Percentiles rank a stretch among this genome's conserved stretches.
phyloP scores from a whole-genome alignment of 768 basidiomycete species.

The Flagelloscypha sp. region DNA sequence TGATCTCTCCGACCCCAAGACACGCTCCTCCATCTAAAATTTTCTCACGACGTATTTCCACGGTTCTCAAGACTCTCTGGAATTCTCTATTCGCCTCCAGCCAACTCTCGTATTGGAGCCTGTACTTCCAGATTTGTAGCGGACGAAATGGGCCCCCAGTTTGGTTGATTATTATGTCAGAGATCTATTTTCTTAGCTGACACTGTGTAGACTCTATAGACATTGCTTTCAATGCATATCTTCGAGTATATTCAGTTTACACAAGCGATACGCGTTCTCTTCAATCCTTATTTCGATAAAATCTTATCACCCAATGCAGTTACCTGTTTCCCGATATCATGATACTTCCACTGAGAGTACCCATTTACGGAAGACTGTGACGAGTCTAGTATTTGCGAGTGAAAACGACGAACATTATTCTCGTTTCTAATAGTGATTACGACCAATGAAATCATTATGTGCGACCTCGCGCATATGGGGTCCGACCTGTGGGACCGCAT shows the following conservation, averaged over 20 bases:
- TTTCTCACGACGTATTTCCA: no score
- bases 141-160: constrained; percentile 92
- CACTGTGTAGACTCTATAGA: constrained; percentile 73
- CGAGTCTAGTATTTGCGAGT: constrained; percentile 22
- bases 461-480: constrained; percentile 57
- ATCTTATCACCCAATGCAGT: constrained; percentile 31
- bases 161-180: neutral
- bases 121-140: constrained; percentile 33
- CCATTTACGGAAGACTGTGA: constrained; percentile 58
- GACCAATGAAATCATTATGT: constrained; percentile 90
- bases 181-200: constrained; percentile 8
- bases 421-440: constrained; percentile 78
- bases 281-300: constrained; percentile 2
- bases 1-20: no score
- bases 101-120: neutral
- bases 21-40: no score
- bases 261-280: constrained; percentile 45
- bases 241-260: constrained; percentile 86
- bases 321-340: constrained; percentile 87
- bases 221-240: constrained; percentile 90
- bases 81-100: constrained; percentile 50
- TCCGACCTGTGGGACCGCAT: constrained; percentile 83
- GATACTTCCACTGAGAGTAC: constrained; percentile 77
- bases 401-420: constrained; percentile 5
- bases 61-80: constrained; percentile 78